phyloP scores from a whole-genome alignment of 805 yeast genomes.

The Hanseniaspora guilliermondii region DNA sequence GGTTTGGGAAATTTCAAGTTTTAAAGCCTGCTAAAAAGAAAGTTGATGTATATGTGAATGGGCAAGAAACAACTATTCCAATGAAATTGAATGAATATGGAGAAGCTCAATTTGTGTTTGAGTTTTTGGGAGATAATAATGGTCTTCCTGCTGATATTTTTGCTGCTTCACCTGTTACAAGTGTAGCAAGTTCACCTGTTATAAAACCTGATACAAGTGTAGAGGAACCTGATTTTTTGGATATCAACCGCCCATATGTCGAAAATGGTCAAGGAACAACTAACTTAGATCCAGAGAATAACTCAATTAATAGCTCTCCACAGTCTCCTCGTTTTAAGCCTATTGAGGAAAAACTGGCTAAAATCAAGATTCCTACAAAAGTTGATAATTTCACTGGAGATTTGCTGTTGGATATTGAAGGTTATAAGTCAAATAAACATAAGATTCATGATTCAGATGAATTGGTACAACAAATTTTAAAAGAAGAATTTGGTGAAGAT shows the following conservation, averaged over 20 bases:
- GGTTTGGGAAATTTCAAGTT: slow-evolving; percentile 89
- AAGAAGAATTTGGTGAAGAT: slow-evolving; percentile 58
- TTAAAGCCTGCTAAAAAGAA: slow-evolving; percentile 90
- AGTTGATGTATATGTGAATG: slow-evolving; percentile 81
- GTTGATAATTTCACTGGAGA: slow-evolving; percentile 75
- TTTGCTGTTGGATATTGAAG: slow-evolving; percentile 82
- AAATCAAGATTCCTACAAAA: slow-evolving; percentile 73
- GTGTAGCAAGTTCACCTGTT: slow-evolving; percentile 53
- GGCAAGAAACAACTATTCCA: slow-evolving; percentile 63
- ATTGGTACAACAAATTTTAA: slow-evolving; percentile 54
- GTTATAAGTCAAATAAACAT: slow-evolving; percentile 77
- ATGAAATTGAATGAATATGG: slow-evolving; percentile 98
- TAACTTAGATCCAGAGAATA: slow-evolving; percentile 5
- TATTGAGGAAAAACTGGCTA: slow-evolving; percentile 50
- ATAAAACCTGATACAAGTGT: slow-evolving; percentile 13
- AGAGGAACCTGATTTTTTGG: slow-evolving; percentile 28
- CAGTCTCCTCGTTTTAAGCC: slow-evolving; percentile 23
- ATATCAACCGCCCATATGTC: slow-evolving; percentile 19
- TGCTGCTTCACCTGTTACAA: slow-evolving; percentile 67
- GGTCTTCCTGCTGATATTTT: slow-evolving; percentile 62
- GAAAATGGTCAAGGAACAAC: neutral
- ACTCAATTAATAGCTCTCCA: slow-evolving; percentile 6
- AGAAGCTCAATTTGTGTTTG: slow-evolving; percentile 94
- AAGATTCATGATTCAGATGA: slow-evolving; percentile 68
- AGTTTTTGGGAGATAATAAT: slow-evolving; percentile 42